Conservation (phyloP, 2,329 filamentous ascomycete genomes). For the Cladosporium colombiae region DNA sequence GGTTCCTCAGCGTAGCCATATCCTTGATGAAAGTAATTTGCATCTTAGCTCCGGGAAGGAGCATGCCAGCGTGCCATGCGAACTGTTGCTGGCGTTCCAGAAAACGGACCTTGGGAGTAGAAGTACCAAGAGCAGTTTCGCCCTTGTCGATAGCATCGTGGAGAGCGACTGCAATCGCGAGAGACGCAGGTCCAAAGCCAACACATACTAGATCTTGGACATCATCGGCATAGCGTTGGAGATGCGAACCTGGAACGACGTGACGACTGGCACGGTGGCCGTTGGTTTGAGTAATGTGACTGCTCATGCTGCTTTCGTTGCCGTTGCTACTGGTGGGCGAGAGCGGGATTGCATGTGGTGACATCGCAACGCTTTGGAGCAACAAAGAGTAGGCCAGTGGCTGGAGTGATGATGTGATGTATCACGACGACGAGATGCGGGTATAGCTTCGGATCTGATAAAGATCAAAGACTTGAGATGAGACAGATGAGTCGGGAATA, state of each 20-base stretch:
- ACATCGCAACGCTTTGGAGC: slow-evolving; percentile 21
- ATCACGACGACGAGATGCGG: neutral
- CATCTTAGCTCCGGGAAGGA: slow-evolving; percentile 90
- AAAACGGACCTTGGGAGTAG: slow-evolving; percentile 74
- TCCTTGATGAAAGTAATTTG: slow-evolving; percentile 98
- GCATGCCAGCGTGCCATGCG: slow-evolving; percentile 94
- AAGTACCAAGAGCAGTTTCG: slow-evolving; percentile 37
- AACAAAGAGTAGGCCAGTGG: neutral
- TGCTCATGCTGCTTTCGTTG: slow-evolving; percentile 18
- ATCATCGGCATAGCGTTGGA: slow-evolving; percentile 58
- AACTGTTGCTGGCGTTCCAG: slow-evolving; percentile 82
- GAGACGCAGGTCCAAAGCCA: slow-evolving; percentile 88
- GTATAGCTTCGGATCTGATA: slow-evolving; percentile 19
- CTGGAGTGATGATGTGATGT: slow-evolving; percentile 17
- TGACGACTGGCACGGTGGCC: slow-evolving; percentile 11
- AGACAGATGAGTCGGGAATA: slow-evolving; percentile 10
- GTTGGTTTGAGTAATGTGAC: slow-evolving; percentile 6
- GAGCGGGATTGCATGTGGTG: slow-evolving; percentile 23
- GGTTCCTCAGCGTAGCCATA: slow-evolving; percentile 83
- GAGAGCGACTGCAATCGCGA: slow-evolving; percentile 85
- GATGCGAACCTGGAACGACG: slow-evolving; percentile 24
- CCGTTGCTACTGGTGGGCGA: slow-evolving; percentile 12
- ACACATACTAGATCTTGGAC: slow-evolving; percentile 85
- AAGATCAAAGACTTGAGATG: slow-evolving; percentile 15
- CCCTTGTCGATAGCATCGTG: slow-evolving; percentile 69